Evolutionary conservation across 371 early-diverging fungal genomes (phyloP), one percentile per base, ranked within the genome.

Genomic region (Dichotomocladium elegans): DNA sequence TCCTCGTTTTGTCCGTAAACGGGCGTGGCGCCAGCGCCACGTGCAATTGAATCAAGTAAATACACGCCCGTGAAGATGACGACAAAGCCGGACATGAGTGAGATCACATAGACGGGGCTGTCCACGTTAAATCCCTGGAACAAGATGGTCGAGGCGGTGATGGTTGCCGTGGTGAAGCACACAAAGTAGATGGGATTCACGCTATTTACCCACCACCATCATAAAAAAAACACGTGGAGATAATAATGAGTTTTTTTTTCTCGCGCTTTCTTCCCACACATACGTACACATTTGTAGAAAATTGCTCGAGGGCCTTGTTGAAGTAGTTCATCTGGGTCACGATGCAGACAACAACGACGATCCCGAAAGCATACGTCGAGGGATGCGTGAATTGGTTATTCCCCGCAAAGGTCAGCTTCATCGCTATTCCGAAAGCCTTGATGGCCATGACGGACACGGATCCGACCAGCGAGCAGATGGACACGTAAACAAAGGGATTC

Each of bases 261-360:
- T n/a, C n/a, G n/a, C 40, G 22, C 19, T 1, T 3, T 44, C 15
- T 3, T 14, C 31, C 14, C 4, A 31, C 10, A 11, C 24, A 28
- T 25, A 61, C 78, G 64, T 76, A 82, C 83, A 90, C 73, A 60
- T 92, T 93, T 47, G 95, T 93, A 8, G 89, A 88, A 59, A 93
- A 96, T 51, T 82, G 70, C 53, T 93, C 93, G 29, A 96, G 70
- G 4, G 96, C 94, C 79, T 95, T 96, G 81, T 96, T 95, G 55
- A 96, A 94, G 66, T 95, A 96, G 66, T 94, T 95, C 86, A 95
- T 89, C 70, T 96, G 95, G n/a, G 89, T 85, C 14, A 92, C 69
- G 45, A 93, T 91, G 62, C 90, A 92, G 1, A 82, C 71, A 4
- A 61, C 79, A n/a, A 94, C 91, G 17, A 85, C 79, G n/a, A 89